Evolutionary conservation across 192 early-diverging fungal genomes (phyloP), one percentile per base, ranked within the genome.

Genomic region (Rhizophagus prolifer): DNA sequence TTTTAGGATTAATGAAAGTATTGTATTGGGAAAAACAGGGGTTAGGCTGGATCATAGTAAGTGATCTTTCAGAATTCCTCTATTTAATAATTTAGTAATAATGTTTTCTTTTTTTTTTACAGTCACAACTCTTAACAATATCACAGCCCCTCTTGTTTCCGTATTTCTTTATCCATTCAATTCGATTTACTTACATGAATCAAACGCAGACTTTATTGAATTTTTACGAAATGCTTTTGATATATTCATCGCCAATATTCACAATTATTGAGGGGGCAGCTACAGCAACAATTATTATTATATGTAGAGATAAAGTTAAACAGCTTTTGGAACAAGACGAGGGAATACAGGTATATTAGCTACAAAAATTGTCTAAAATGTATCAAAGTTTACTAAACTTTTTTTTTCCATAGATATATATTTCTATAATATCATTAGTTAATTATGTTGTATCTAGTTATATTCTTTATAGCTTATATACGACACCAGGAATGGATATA

Each of bases 21-120:
- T 44, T 74, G 30, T 74, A 36, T 59, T 74, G 38, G 59, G 38
- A 63, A 58, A 46, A 41, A 19, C 21, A 46, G 13, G 61, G 59
- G 2, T 7, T 74, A 30, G 73, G 73, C 62, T 74, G 73, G 73
- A 63, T 74, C 36, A 30, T 74, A 14, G 73, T 74, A 62, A 63
- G 73, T 74, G 21, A 3, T 16, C 14, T 28, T 44, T 44, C 10
- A 64, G 13, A 64, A 64, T 60, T 4, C 9, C 5, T 9, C 9
- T 59, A 4, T 9, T 60, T 25, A 25, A 14, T 28, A 28, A 0
- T 26, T 26, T 13, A 63, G 31, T 14, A 28, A 64, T 64, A 28
- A 14, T 64, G 14, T 4, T 19, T 31, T 36, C 28, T 28, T 10
- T 28, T 58, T 58, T 23, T 23, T 25, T 71, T 10, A 59, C 21